Percentiles rank a stretch among this genome's conserved stretches.
phyloP scores from a whole-genome alignment of 176 grass and related monocot species.

The Calamus simplicifolius region DNA sequence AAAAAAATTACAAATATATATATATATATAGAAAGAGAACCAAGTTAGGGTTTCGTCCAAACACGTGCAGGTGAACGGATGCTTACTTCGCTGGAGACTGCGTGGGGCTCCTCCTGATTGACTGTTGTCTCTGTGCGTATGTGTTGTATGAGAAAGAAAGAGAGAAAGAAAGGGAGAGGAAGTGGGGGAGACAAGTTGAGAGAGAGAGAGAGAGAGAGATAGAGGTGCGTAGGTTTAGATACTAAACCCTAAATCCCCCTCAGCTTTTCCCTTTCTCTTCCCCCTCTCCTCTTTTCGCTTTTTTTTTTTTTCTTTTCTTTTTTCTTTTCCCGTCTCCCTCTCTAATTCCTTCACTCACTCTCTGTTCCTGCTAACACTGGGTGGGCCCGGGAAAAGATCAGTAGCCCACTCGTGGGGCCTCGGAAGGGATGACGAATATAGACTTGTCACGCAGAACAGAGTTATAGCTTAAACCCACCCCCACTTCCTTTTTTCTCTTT shows the following conservation, averaged over 20 bases:
- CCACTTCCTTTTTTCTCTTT: not conserved
- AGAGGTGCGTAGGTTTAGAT: not conserved
- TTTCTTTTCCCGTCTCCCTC: no score
- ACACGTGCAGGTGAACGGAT: constrained; percentile 17
- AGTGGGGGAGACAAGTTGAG: no score
- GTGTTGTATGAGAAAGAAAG: not conserved
- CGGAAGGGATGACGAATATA: constrained; percentile 31
- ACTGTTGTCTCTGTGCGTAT: not conserved
- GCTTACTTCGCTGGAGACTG: constrained; percentile 12
- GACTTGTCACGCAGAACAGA: not conserved
- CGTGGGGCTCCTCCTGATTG: constrained; percentile 17
- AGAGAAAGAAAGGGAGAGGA: not conserved
- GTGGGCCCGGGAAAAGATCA: not conserved
- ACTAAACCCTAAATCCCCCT: constrained; percentile 1
- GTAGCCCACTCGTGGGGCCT: constrained; percentile 63
- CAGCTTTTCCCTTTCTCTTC: not conserved
- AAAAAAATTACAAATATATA: no score
- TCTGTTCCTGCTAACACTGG: no score
- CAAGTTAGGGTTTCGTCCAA: not conserved
- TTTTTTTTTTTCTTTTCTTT: constrained; percentile 1
- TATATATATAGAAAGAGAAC: no score
- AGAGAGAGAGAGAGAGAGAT: no score
- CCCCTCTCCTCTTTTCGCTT: not conserved
- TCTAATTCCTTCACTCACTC: no score
- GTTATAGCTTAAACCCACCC: not conserved